Conservation (phyloP, 345 rosid species). For the Viola odorata region DNA sequence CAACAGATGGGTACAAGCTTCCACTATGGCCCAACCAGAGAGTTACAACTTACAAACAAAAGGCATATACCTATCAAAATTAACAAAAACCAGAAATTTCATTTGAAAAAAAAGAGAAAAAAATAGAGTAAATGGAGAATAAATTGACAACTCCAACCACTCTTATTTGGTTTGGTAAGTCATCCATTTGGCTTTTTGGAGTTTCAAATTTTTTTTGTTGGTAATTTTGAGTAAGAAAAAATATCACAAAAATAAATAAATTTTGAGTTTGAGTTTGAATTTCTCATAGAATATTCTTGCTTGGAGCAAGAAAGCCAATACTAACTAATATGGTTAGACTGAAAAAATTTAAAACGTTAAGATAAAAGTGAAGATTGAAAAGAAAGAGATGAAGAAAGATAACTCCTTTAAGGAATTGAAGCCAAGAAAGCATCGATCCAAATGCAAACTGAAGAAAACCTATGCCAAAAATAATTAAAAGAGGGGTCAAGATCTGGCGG, state of each 20-base stretch:
- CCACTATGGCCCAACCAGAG: background rate
- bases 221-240: too few relatives aligned
- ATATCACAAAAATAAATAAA: background rate
- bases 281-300: too few relatives aligned
- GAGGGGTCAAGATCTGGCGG: constrained; percentile 6
- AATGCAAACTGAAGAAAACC: too few relatives aligned
- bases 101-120: background rate
- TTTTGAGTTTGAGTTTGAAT: too few relatives aligned
- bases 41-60: too few relatives aligned
- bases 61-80: background rate
- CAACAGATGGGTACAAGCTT: constrained; percentile 5
- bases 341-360: too few relatives aligned
- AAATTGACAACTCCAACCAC: constrained; percentile 6
- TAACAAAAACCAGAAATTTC: constrained; percentile 3
- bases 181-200: constrained; percentile 1
- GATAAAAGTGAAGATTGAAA: too few relatives aligned
- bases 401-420: too few relatives aligned
- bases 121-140: background rate
- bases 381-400: too few relatives aligned
- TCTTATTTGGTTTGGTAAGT: background rate
- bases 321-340: too few relatives aligned
- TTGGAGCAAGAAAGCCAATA: too few relatives aligned
- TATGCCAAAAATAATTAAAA: background rate
- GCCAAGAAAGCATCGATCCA: too few relatives aligned
- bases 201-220: background rate